Evolutionary conservation across 164 flowering plant species (phyloP).

Genomic region (Chloranthus sessilifolius): DNA sequence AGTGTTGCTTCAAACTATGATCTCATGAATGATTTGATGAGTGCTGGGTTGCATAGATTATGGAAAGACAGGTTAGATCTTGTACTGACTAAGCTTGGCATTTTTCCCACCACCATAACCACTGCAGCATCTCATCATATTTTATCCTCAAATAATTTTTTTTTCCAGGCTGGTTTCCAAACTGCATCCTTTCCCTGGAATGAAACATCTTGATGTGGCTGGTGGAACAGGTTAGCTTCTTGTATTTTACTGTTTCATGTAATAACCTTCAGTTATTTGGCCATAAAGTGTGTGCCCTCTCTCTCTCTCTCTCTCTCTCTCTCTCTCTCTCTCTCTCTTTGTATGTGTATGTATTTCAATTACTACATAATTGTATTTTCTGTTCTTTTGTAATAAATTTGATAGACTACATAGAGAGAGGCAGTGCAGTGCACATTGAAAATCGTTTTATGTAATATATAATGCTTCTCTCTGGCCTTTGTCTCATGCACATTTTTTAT

Average conservation of each 20-base stretch:
- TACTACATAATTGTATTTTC: no score
- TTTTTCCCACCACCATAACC: not conserved
- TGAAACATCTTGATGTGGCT: conserved; percentile 99
- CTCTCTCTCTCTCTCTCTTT: not conserved
- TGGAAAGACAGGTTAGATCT: conserved; percentile 90
- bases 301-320: not conserved
- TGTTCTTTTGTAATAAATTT: no score
- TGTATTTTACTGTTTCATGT: not conserved
- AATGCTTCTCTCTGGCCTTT: no score
- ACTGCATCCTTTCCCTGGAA: conserved; percentile 87
- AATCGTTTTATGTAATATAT: no score
- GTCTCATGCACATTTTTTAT: no score
- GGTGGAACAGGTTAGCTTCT: conserved; percentile 84
- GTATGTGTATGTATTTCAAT: no score
- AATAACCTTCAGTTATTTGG: not conserved
- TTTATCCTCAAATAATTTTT: not conserved
- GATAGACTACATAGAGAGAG: no score
- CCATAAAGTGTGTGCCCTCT: not conserved
- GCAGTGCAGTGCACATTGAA: no score
- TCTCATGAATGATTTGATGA: conserved; percentile 98
- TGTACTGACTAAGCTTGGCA: no score
- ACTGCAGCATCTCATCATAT: not conserved
- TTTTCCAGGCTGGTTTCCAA: conserved; percentile 70
- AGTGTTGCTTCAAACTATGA: conserved; percentile 90
- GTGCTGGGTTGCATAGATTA: conserved; percentile 82